A percentile compares a stretch with the other conserved stretches of the same genome.
Evolutionary conservation across 257 asterid genomes (phyloP).

Genomic region (Petunia secreta): DNA sequence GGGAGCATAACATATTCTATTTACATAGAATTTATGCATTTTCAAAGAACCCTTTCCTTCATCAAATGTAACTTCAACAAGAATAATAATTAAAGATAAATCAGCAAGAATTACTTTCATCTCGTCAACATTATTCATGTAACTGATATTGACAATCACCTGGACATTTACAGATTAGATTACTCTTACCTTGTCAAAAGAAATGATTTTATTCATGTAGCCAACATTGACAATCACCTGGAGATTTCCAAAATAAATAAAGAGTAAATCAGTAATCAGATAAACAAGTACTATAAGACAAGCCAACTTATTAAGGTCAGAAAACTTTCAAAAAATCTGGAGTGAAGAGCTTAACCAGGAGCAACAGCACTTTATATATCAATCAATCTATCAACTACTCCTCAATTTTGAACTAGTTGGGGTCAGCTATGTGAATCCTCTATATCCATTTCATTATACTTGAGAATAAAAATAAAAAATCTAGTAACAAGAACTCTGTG

Average conservation of each 20-base stretch:
- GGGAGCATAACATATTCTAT: constrained; percentile 22
- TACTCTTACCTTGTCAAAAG: constrained; percentile 80
- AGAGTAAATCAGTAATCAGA: constrained; percentile 19
- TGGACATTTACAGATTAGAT: constrained; percentile 36
- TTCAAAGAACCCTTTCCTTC: constrained; percentile 3
- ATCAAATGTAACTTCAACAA: constrained; percentile 6
- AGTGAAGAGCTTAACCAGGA: background rate
- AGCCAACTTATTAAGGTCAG: background rate
- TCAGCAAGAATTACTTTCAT: constrained; percentile 39
- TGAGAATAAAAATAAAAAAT: background rate
- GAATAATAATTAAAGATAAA: constrained; percentile 17
- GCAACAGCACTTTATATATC: background rate
- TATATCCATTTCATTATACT: background rate
- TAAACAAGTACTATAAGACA: background rate
- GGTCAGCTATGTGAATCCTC: background rate
- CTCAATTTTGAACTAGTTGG: background rate
- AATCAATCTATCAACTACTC: constrained; percentile 12
- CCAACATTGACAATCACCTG: constrained; percentile 86
- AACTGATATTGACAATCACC: constrained; percentile 80
- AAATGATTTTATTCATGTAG: constrained; percentile 76
- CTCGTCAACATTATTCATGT: constrained; percentile 90
- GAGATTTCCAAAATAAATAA: constrained; percentile 28
- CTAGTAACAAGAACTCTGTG: background rate
- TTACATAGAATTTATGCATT: background rate
- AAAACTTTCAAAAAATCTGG: background rate